Conservation (phyloP, 2,329 filamentous ascomycete species). For the Aciculosporium take region DNA sequence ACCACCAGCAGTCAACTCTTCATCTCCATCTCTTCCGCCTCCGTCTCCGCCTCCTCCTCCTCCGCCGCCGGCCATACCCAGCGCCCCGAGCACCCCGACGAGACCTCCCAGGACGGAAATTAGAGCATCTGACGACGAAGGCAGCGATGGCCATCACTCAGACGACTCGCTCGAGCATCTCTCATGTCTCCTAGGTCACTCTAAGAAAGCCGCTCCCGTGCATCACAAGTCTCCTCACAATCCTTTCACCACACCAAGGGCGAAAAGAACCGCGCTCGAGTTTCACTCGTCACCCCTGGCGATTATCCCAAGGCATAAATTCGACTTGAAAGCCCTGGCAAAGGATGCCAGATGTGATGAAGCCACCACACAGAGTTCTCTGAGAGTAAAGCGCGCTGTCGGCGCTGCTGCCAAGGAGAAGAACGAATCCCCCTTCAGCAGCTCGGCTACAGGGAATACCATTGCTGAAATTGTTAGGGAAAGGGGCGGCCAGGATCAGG, state of each 20-base stretch:
- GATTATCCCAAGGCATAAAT: conserved; percentile 42
- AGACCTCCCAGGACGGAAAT: conserved; percentile 30
- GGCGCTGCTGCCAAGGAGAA: conserved; percentile 10
- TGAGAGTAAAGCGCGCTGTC: conserved; percentile 25
- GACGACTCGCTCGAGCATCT: conserved; percentile 45
- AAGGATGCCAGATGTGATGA: conserved; percentile 44
- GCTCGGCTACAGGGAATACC: conserved; percentile 3
- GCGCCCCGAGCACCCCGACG: conserved; percentile 17
- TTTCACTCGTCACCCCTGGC: conserved; percentile 34
- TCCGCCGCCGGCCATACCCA: conserved; percentile 13
- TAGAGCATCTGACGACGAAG: conserved; percentile 59
- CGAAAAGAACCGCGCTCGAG: conserved; percentile 30
- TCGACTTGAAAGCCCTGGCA: conserved; percentile 48
- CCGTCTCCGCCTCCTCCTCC: conserved; percentile 13
- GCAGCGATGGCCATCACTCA: conserved; percentile 37
- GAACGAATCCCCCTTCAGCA: neutral
- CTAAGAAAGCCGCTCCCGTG: conserved; percentile 6
- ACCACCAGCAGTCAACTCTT: conserved; percentile 1
- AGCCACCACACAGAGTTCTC: conserved; percentile 41
- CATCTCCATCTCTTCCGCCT: conserved; percentile 8
- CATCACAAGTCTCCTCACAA: conserved; percentile 8
- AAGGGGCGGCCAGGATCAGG: conserved; percentile 28
- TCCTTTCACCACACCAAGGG: conserved; percentile 27
- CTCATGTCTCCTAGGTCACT: conserved; percentile 17
- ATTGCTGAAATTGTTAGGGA: conserved; percentile 20